Evolutionary conservation across 495 filamentous ascomycete species (phyloP).

Genomic region (Penicillium macrosclerotiorum): DNA sequence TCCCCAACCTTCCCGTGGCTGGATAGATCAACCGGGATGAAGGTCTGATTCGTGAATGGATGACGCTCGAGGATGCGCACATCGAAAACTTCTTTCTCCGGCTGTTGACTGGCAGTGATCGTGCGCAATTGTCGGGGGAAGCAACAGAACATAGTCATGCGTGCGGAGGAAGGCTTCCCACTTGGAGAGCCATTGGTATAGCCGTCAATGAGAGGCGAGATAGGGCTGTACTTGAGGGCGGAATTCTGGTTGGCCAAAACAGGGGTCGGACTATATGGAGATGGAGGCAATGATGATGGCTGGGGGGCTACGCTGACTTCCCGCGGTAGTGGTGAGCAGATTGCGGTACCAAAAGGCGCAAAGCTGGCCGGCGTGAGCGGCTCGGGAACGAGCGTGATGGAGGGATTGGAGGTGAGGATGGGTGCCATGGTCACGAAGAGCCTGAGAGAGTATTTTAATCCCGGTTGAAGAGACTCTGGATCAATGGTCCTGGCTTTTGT

Average conservation of each 20-base stretch:
- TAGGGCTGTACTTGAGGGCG: conserved; percentile 79
- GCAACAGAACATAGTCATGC: conserved; percentile 89
- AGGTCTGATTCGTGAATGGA: conserved; percentile 91
- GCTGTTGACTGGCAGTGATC: conserved; percentile 7
- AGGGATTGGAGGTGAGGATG: conserved; percentile 32
- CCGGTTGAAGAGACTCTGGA: no score
- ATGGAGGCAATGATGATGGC: conserved; percentile 39
- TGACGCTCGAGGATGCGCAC: conserved; percentile 85
- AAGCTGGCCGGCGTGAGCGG: conserved; percentile 68
- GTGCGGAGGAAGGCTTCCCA: conserved; percentile 53
- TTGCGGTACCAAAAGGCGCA: conserved; percentile 77
- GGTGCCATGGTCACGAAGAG: conserved; percentile 17
- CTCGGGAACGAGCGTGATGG: conserved; percentile 43
- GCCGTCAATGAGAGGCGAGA: conserved; percentile 66
- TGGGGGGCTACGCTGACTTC: conserved; percentile 46
- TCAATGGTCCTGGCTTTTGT: no score
- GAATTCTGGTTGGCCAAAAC: conserved; percentile 78
- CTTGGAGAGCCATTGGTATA: conserved; percentile 64
- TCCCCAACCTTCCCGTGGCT: conserved; percentile 27
- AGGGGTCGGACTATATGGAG: conserved; percentile 35
- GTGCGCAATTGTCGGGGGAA: conserved; percentile 58
- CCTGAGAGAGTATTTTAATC: neutral
- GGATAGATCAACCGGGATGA: conserved; percentile 71
- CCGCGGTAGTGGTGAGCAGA: conserved; percentile 65
- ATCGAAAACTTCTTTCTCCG: conserved; percentile 51